Percentiles rank a stretch among this genome's conserved stretches.
These are phyloP conservation scores for Mycena pura DNA, from an alignment of 768 basidiomycete genomes.

Conservation along the genomic window DNA sequence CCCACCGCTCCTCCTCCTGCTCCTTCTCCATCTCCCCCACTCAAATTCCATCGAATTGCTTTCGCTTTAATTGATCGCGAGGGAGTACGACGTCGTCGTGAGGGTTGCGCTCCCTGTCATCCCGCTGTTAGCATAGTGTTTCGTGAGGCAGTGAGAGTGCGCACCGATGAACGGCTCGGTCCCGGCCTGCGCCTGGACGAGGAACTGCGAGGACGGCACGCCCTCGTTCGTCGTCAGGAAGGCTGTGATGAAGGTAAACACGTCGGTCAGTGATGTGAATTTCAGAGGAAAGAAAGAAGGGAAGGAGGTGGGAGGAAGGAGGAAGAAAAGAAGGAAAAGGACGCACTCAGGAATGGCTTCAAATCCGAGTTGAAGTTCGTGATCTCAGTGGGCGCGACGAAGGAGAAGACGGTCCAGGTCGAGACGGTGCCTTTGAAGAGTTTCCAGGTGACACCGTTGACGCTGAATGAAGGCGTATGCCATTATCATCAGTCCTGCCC, in stretches of 20 bases:
- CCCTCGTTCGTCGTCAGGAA: conserved; percentile 39
- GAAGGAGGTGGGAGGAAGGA: too few species aligned
- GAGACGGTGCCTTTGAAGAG: conserved; percentile 41
- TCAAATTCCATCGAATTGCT: too few species aligned
- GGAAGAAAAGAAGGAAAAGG: too few species aligned
- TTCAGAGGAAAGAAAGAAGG: too few species aligned
- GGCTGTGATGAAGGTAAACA: conserved; percentile 21
- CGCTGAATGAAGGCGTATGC: conserved; percentile 13
- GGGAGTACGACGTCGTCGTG: too few species aligned
- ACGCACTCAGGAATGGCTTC: conserved; percentile 41
- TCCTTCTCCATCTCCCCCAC: too few species aligned
- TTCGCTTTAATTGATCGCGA: too few species aligned
- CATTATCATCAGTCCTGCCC: too few species aligned
- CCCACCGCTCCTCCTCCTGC: too few species aligned
- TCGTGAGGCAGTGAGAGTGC: too few species aligned
- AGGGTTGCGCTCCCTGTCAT: too few species aligned
- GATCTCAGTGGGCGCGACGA: conserved; percentile 42
- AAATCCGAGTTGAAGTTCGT: conserved; percentile 43
- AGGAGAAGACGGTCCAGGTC: conserved; percentile 43
- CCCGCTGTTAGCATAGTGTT: too few species aligned
- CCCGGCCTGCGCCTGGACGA: conserved; percentile 44
- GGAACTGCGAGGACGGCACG: conserved; percentile 39
- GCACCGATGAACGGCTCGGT: conserved; percentile 44
- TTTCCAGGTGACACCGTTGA: conserved; percentile 38
- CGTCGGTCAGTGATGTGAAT: not conserved